Evolutionary conservation across 2,329 filamentous ascomycete genomes (phyloP), one percentile per base, ranked within the genome.

Genomic region (Paraphaeosphaeria minitans): DNA sequence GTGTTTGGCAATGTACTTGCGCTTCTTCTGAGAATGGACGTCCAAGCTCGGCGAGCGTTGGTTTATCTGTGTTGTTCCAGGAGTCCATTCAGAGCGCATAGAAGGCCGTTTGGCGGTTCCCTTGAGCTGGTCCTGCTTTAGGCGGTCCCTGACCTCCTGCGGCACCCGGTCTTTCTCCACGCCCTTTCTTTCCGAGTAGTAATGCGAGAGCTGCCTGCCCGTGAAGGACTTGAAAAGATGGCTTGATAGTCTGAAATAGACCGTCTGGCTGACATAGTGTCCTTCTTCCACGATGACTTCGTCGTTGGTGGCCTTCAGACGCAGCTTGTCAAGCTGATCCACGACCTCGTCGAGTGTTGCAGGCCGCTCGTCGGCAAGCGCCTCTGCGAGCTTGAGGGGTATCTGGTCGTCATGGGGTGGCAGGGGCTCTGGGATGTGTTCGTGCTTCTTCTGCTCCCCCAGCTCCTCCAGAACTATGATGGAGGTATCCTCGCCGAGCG

Each of bases 381-480:
- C 66, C 4, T 64, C 67, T 33, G 69, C 51, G 14, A 76, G 67
- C 33, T 70, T 66, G 4, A 70, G 65, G 9, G 68, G 62, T 27
- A 68, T 58, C 3, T 57, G 29, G 8, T 58, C 24, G 24, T 67
- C 59, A 1, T 53, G 35, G 2, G 46, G 31, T 9, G 59, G 27
- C 12, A 49, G 47, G 31, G 62, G 35, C 5, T 24, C 16, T 4
- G 55, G 8, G 33, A 46, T 54, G 12, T 49, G 45, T 14, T 59
- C 55, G n/a, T 60, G 56, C 52, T 27, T 62, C 43, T 7, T 42
- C 21, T 8, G 41, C 47, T 68, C 56, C 6, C 53, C 58, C 12
- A 70, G 58, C 55, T 76, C 75, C 46, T 64, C 65, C 22, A 78
- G 53, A 27, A 78, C 69, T 16, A 78, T 58, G 22, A 78, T 73